Evolutionary conservation across 306 rosid genomes (phyloP), one percentile per base, ranked within the genome.

Genomic region (Rosa lucieae): DNA sequence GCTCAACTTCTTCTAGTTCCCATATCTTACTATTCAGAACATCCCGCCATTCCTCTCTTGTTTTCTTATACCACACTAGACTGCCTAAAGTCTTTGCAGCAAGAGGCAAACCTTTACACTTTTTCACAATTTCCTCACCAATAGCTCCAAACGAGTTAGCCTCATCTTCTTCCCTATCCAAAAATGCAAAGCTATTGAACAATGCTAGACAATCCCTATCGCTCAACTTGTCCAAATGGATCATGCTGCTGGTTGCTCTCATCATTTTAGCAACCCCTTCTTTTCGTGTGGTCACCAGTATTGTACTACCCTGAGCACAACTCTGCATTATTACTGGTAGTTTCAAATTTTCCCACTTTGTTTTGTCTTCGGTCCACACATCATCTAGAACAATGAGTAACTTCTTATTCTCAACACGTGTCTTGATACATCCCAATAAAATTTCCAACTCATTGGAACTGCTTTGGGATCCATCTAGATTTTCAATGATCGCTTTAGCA

Each of bases 101-200:
- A 37, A 80, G 78, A 35, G 83, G 83, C 56, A 73, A 65, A 4
- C 83, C 83, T 14, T 26, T 63, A 39, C 73, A 80, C 58, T 37
- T 63, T 11, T 6, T 23, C 4, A 42, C 73, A 37, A 80, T 80
- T 37, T 62, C 32, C 23, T 20, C 13, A 32, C 83, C 83, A 65
- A 80, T 49, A 7, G 8, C 51, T 40, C 37, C 49, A 0, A 71
- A 14, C 20, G 13, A 37, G 6, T 42, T 2, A 17, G 12, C 0
- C 21, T 43, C 23, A 3, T 79, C 61, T 18, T 79, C 56, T 15
- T 12, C 5, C 77, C 70, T 70, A 17, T 51, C 53, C 2, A 12
- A 29, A 65, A 72, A 79, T 10, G 77, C 77, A 3, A 29, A 5
- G 7, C 49, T 53, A 23, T 8, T 44, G 29, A 79, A 72, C 40